Evolutionary conservation across 371 early-diverging fungal species (phyloP).

Genomic region (Circinella minor): DNA sequence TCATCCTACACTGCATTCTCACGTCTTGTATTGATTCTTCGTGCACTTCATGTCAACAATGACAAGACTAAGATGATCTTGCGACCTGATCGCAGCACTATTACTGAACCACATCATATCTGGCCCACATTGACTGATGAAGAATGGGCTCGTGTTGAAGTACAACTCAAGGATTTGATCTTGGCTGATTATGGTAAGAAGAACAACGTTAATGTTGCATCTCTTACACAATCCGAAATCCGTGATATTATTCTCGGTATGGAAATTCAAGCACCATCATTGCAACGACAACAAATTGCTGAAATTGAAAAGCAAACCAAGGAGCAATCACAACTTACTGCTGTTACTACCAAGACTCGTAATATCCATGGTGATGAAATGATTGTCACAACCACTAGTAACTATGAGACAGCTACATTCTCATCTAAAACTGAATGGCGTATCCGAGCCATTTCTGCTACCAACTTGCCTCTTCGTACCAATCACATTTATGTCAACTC

Average conservation of each 20-base stretch:
- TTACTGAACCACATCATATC: conserved; percentile 96
- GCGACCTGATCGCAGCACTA: conserved; percentile 90
- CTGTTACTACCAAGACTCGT: conserved; percentile 94
- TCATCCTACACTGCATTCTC: conserved; percentile 98
- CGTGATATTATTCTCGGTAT: conserved; percentile 99
- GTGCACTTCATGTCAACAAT: conserved; percentile 95
- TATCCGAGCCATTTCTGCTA: conserved; percentile 93
- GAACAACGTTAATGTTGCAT: conserved; percentile 97
- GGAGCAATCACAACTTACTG: conserved; percentile 92
- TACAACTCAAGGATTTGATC: conserved; percentile 96
- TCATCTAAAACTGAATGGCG: conserved; percentile 99
- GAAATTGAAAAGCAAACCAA: conserved; percentile 96
- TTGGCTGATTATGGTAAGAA: conserved; percentile 98
- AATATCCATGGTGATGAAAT: conserved; percentile 99
- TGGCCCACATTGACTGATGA: conserved; percentile 97
- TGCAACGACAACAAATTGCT: conserved; percentile 96
- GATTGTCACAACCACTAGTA: conserved; percentile 96
- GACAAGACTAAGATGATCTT: conserved; percentile 96
- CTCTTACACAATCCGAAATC: conserved; percentile 96
- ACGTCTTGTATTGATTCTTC: conserved; percentile 94
- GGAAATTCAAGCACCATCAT: conserved; percentile 97
- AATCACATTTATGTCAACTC: conserved; percentile 95
- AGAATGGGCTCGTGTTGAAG: conserved; percentile 99
- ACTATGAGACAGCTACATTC: conserved; percentile 96
- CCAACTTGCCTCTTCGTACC: conserved; percentile 93